phyloP scores from a whole-genome alignment of 768 basidiomycete genomes.

The Naganishia randhawae region DNA sequence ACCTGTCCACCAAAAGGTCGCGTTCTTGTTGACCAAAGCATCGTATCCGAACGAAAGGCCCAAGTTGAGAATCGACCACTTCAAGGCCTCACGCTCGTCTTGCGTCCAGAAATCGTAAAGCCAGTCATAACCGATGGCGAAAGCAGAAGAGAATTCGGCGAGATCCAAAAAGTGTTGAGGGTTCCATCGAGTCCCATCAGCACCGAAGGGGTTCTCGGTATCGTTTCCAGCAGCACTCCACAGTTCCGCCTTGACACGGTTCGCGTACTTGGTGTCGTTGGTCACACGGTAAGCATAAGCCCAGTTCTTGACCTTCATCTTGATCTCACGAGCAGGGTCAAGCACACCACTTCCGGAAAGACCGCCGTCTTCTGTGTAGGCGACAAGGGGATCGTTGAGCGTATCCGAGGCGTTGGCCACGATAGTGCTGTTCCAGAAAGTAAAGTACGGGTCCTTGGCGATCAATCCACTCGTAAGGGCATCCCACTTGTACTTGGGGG shows the following conservation, averaged over 20 bases:
- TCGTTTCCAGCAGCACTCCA: constrained; percentile 75
- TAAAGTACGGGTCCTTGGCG: constrained; percentile 75
- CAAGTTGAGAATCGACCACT: constrained; percentile 67
- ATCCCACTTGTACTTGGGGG: constrained; percentile 85
- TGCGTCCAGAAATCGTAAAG: constrained; percentile 76
- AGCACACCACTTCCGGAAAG: constrained; percentile 71
- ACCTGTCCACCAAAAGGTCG: constrained; percentile 65
- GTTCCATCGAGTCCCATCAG: constrained; percentile 72
- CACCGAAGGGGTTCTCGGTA: constrained; percentile 61
- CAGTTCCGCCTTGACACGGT: constrained; percentile 77
- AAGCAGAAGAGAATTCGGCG: constrained; percentile 84
- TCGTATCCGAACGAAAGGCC: constrained; percentile 67
- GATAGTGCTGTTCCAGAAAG: constrained; percentile 84
- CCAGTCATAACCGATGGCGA: constrained; percentile 95
- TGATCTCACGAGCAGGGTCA: constrained; percentile 82
- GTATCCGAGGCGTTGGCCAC: constrained; percentile 70
- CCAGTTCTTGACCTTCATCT: constrained; percentile 87
- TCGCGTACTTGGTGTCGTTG: constrained; percentile 85
- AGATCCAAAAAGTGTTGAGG: constrained; percentile 75
- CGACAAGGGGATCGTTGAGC: constrained; percentile 60
- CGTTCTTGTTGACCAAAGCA: constrained; percentile 55
- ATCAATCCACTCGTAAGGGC: constrained; percentile 70
- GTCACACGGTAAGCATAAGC: constrained; percentile 86
- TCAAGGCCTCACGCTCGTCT: constrained; percentile 67
- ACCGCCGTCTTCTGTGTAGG: constrained; percentile 74